A percentile compares a stretch with the other conserved stretches of the same genome.
phyloP scores from a whole-genome alignment of 2,329 filamentous ascomycete genomes.

The Fusarium anthophilum region DNA sequence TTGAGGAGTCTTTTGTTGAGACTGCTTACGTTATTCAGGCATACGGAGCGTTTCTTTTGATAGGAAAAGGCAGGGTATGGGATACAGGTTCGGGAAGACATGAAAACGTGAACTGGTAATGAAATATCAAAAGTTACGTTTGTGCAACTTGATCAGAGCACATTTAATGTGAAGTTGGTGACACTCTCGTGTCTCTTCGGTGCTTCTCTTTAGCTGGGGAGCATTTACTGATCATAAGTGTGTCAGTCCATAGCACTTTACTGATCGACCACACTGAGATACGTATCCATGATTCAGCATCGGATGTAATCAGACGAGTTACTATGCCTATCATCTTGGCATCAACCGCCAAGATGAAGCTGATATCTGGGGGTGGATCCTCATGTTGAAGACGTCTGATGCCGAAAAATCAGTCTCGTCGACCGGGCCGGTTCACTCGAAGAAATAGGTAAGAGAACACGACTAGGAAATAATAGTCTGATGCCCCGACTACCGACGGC shows the following conservation, averaged over 20 bases:
- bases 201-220: not conserved
- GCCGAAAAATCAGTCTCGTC: not conserved
- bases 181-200: not conserved
- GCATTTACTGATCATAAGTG: too few species aligned
- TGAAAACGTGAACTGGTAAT: not conserved
- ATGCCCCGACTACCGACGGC: slow-evolving; percentile 6
- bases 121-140: not conserved
- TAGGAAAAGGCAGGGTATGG: not conserved
- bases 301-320: not conserved
- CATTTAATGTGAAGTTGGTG: not conserved
- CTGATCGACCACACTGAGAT: not conserved
- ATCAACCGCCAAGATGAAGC: slow-evolving; percentile 19
- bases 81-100: not conserved
- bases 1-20: slow-evolving; percentile 20
- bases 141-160: not conserved
- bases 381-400: slow-evolving; percentile 1
- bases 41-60: slow-evolving; percentile 16
- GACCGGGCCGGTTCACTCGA: slow-evolving; percentile 35
- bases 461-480: not conserved
- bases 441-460: slow-evolving; percentile 16
- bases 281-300: slow-evolving; percentile 1
- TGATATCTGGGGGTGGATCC: slow-evolving; percentile 23
- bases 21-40: slow-evolving; percentile 19
- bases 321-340: slow-evolving; percentile 20
- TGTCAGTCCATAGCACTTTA: not conserved